A percentile compares a stretch with the other conserved stretches of the same genome.
phyloP scores from a whole-genome alignment of 768 basidiomycete genomes.

The Lyophyllum atratum region DNA sequence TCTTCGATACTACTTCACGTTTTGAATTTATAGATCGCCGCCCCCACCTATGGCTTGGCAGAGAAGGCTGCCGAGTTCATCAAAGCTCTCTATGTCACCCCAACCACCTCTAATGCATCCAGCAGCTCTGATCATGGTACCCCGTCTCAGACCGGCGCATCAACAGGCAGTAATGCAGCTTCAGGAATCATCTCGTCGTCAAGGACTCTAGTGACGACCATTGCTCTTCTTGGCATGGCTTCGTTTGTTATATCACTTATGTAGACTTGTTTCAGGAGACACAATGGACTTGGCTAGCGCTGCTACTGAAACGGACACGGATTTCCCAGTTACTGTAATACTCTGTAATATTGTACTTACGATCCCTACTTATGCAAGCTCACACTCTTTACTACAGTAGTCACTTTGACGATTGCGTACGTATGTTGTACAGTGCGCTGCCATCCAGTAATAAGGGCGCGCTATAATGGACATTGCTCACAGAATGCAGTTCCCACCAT shows the following conservation, averaged over 20 bases:
- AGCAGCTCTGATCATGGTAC: neutral
- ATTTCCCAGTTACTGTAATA: too few relatives aligned
- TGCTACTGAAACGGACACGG: too few relatives aligned
- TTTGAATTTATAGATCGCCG: constrained; percentile 1
- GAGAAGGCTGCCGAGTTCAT: constrained; percentile 11
- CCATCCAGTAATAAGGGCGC: too few relatives aligned
- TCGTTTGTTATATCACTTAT: neutral
- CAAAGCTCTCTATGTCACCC: neutral
- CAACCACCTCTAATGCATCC: neutral
- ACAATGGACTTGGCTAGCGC: too few relatives aligned
- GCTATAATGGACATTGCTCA: too few relatives aligned
- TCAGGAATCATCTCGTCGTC: neutral
- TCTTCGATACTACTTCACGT: neutral
- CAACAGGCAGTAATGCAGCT: neutral
- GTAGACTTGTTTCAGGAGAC: too few relatives aligned
- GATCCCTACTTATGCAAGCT: too few relatives aligned
- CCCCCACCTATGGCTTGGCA: constrained; percentile 13
- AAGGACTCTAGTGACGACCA: neutral
- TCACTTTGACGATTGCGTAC: too few relatives aligned
- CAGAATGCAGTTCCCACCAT: too few relatives aligned
- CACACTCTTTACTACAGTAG: too few relatives aligned
- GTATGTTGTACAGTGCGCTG: too few relatives aligned
- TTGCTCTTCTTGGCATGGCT: neutral
- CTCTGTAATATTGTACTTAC: too few relatives aligned
- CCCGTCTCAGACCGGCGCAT: neutral